A percentile compares a stretch with the other conserved stretches of the same genome.
These are phyloP conservation scores for Pseudogymnoascus sp. DNA, from an alignment of 2,329 filamentous ascomycete species.

Conservation along the genomic window DNA sequence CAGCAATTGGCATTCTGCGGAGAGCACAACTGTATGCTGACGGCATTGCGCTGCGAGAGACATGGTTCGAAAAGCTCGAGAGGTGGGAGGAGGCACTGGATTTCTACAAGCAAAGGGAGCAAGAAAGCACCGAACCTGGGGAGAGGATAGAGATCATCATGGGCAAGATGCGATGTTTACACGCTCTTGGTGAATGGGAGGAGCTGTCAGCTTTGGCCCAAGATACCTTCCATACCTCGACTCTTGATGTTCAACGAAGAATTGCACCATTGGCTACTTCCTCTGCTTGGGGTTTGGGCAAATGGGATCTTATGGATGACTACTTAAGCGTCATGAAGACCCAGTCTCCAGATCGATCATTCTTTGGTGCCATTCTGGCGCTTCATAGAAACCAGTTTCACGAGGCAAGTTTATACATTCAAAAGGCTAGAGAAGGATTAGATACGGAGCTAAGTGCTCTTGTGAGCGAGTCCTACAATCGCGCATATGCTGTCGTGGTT, in stretches of 20 bases:
- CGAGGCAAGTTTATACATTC: constrained; percentile 80
- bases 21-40: constrained; percentile 95
- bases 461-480: constrained; percentile 96
- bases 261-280: constrained; percentile 93
- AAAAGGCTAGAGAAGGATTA: constrained; percentile 84
- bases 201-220: constrained; percentile 80
- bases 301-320: constrained; percentile 98
- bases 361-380: constrained; percentile 93
- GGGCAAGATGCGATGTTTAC: constrained; percentile 98
- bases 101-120: constrained; percentile 83
- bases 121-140: constrained; percentile 63
- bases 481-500: constrained; percentile 95
- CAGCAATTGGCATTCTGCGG: constrained; percentile 91
- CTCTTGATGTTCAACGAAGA: constrained; percentile 75
- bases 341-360: constrained; percentile 86
- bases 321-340: constrained; percentile 94
- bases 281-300: constrained; percentile 89
- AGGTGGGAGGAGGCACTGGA: constrained; percentile 95
- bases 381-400: constrained; percentile 94
- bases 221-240: constrained; percentile 88
- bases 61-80: constrained; percentile 97
- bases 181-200: constrained; percentile 97
- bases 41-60: constrained; percentile 87
- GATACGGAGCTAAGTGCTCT: constrained; percentile 93
- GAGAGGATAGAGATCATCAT: constrained; percentile 96